Evolutionary conservation across 257 asterid species (phyloP), one percentile per base, ranked within the genome.

Genomic region (Penstemon newberryi): DNA sequence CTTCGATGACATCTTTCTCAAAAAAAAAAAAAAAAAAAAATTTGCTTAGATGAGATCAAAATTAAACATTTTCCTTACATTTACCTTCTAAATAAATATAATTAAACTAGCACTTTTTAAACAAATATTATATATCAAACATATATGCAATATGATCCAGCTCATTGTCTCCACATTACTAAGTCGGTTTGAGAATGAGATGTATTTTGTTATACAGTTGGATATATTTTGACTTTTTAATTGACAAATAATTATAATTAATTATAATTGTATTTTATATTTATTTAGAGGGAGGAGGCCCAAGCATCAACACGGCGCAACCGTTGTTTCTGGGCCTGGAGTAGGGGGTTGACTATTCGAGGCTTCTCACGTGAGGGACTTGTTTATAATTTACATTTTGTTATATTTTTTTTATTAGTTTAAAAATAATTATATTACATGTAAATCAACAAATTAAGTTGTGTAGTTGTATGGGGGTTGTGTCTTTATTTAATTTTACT

Each of bases 251-350:
- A 66, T 52, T 43, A 18, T 40, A 61, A 61, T 7, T 37, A 3
- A 38, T 15, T 15, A 15, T 15, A 53, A 54, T 25, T 25, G 1
- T 25, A 25, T 25, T 25, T 25, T 25, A 25, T 25, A 49, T 9
- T 25, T 4, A 49, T 49, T 15, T 4, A n/a, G 69, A 49, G 56
- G 36, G 63, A 18, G 62, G 12, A 51, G 50, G 81, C 88, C 81
- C 87, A 43, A 69, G 79, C 88, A 75, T 76, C 84, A 80, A 85
- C 81, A 76, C 87, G 90, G 86, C 86, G 87, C 83, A 78, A 77
- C 62, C 84, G 86, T 74, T 85, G 90, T 82, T 76, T 73, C 66
- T 73, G 85, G 80, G 89, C 87, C 79, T 76, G 74, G 69, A 45
- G 56, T 7, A 41, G 44, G 49, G 80, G 67, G 84, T 83, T 81